Evolutionary conservation across 1,284 basidiomycete genomes (phyloP).

Genomic region (Malassezia sp.): DNA sequence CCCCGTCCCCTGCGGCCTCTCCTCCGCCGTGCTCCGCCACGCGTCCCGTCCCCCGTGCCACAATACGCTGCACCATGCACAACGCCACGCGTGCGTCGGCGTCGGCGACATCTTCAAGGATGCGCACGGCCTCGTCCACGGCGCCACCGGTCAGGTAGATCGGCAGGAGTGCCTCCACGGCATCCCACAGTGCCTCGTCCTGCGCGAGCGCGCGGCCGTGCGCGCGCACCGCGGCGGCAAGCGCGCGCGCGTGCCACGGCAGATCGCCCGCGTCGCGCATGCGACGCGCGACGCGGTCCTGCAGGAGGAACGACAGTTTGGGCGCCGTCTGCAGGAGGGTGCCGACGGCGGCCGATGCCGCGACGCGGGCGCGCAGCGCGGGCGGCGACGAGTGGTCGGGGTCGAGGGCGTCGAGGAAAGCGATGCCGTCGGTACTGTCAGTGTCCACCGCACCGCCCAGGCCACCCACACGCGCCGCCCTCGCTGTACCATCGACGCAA

Average conservation of each 20-base stretch:
- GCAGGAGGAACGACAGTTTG: slow-evolving; percentile 42
- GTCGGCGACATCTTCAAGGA: not conserved
- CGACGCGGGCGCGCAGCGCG: slow-evolving; percentile 19
- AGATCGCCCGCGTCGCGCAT: slow-evolving; percentile 26
- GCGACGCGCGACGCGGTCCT: slow-evolving; percentile 38
- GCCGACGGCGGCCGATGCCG: slow-evolving; percentile 15
- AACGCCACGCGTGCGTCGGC: slow-evolving; percentile 4
- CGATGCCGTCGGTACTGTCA: too few species aligned
- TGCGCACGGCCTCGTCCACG: not conserved
- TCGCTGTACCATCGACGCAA: too few species aligned
- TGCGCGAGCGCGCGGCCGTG: not conserved
- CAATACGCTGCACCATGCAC: not conserved
- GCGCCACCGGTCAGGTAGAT: slow-evolving; percentile 19
- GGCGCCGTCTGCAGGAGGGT: slow-evolving; percentile 20
- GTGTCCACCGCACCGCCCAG: too few species aligned
- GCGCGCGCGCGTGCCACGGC: slow-evolving; percentile 27
- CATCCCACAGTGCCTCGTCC: slow-evolving; percentile 17
- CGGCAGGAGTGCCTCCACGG: slow-evolving; percentile 22
- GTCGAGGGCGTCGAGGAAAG: too few species aligned
- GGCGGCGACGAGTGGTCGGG: not conserved
- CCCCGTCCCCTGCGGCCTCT: too few species aligned
- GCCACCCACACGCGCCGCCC: too few species aligned
- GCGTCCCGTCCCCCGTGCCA: not conserved
- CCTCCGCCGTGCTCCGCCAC: too few species aligned
- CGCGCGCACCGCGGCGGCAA: not conserved